Conservation (phyloP, 495 filamentous ascomycete genomes). For the Cetradonia linearis region DNA sequence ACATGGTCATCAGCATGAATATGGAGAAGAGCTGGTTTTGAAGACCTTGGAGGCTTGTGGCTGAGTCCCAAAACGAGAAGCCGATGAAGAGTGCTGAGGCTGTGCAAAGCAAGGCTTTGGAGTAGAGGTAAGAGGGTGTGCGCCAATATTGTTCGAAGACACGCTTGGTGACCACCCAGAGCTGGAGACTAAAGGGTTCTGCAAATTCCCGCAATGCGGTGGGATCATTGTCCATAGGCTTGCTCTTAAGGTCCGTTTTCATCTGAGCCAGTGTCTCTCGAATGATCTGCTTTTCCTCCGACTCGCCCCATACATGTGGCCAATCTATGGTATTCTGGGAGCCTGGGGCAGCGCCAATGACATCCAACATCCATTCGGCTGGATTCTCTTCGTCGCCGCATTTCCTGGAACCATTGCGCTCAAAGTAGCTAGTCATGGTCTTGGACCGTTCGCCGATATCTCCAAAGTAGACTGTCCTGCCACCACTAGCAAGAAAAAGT, state of each 20-base stretch:
- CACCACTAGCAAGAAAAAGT: constrained; percentile 71
- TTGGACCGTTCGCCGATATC: constrained; percentile 74
- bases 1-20: constrained; percentile 72
- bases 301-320: constrained; percentile 69
- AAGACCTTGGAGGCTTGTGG: constrained; percentile 62
- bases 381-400: constrained; percentile 73
- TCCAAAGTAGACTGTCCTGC: constrained; percentile 83
- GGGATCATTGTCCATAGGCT: constrained; percentile 25
- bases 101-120: constrained; percentile 50
- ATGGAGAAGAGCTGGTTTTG: constrained; percentile 83
- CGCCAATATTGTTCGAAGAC: constrained; percentile 89
- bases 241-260: constrained; percentile 31
- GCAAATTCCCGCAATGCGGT: constrained; percentile 42
- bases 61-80: constrained; percentile 72
- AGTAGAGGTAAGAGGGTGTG: constrained; percentile 76
- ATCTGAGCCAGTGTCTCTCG: constrained; percentile 60
- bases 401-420: constrained; percentile 60
- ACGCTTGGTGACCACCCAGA: constrained; percentile 44
- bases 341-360: constrained; percentile 86
- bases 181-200: constrained; percentile 44
- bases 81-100: constrained; percentile 63
- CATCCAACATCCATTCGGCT: constrained; percentile 94
- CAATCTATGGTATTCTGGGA: constrained; percentile 68
- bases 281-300: constrained; percentile 56
- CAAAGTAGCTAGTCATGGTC: constrained; percentile 67